These are phyloP conservation scores for Chaetomium sp. DNA, from an alignment of 2,329 filamentous ascomycete genomes.

Conservation along the genomic window DNA sequence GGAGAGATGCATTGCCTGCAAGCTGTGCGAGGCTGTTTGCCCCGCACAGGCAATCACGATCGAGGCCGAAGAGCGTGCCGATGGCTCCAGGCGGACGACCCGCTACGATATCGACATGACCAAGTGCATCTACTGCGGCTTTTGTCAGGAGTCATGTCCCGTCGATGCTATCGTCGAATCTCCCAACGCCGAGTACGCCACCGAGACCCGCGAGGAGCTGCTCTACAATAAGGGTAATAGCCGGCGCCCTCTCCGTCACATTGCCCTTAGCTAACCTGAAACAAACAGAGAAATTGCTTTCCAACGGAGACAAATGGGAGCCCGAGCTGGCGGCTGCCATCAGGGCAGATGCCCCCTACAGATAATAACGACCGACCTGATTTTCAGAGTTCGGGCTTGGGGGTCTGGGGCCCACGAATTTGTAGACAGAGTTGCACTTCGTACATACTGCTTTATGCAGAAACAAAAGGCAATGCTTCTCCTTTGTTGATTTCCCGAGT, in stretches of 20 bases:
- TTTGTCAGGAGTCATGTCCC: conserved; percentile 98
- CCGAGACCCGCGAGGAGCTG: conserved; percentile 81
- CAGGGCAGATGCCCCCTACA: conserved; percentile 89
- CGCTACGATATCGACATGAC: conserved; percentile 99
- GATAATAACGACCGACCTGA: conserved; percentile 54
- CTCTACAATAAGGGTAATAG: conserved; percentile 84
- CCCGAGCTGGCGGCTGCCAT: conserved; percentile 91
- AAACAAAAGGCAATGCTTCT: conserved; percentile 2
- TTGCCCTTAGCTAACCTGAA: conserved; percentile 31
- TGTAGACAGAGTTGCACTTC: conserved; percentile 30
- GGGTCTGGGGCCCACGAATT: neutral
- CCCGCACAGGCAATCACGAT: conserved; percentile 98
- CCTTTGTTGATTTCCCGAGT: too few relatives aligned
- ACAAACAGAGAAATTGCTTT: conserved; percentile 74
- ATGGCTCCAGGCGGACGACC: conserved; percentile 91
- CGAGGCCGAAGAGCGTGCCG: conserved; percentile 95
- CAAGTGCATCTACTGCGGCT: conserved; percentile 99
- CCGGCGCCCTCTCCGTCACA: conserved; percentile 17
- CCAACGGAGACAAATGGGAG: conserved; percentile 97
- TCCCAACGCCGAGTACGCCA: conserved; percentile 64
- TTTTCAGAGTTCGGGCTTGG: neutral
- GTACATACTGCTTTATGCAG: conserved; percentile 23
- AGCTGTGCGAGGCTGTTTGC: conserved; percentile 97
- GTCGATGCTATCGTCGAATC: conserved; percentile 84
- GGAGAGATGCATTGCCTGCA: conserved; percentile 99